Base-by-base conservation (phyloP, 345 rosid genomes). In the Bretschneidera sinensis region DNA sequence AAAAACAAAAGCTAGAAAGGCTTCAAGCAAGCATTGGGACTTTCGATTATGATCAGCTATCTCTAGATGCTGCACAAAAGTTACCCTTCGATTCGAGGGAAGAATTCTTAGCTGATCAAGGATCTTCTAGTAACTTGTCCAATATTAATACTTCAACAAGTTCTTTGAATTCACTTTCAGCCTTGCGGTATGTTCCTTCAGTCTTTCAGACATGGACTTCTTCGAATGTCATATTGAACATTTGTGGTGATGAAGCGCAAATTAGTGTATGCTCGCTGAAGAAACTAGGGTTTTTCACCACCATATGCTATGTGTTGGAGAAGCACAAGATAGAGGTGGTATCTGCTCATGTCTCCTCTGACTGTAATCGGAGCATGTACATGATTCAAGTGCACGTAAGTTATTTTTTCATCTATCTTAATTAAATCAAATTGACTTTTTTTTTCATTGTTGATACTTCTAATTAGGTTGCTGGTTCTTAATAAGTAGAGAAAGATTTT, bases 331-430 rank as follows among this genome's bases (percentile, higher is more conserved):
- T 89, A 1, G 87, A 82, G 57, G 76, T 89, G 54, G 19, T 83
- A 11, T 76, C 76, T 31, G 91, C 79, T 64, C 80, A 75, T 58
- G 68, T 78, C 49, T 79, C 83, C 18, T 76, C 86, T 2, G 71
- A 72, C 60, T 66, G 47, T 61, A 63, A 54, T 51, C 71, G 66
- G 14, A 64, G 69, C 66, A 70, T 72, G 74, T 77, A 61, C 76
- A 72, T 89, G 88, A 81, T 85, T 63, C 88, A 83, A 67, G 77
- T 78, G 1, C 83, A 67, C 48, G 84, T 86, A 79, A 71, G 77
- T 68, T 24, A 34, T 14, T 53, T 24, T n/a, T 54, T 51, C 34
- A 5, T 39, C n/a, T n/a, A n/a, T n/a, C n/a, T n/a, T n/a, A n/a
- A n/a, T n/a, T n/a, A n/a, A n/a, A n/a, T n/a, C n/a, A 24, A 8